These are phyloP conservation scores for Pugionium cornutum DNA, from an alignment of 345 rosid genomes.

Conservation along the genomic window DNA sequence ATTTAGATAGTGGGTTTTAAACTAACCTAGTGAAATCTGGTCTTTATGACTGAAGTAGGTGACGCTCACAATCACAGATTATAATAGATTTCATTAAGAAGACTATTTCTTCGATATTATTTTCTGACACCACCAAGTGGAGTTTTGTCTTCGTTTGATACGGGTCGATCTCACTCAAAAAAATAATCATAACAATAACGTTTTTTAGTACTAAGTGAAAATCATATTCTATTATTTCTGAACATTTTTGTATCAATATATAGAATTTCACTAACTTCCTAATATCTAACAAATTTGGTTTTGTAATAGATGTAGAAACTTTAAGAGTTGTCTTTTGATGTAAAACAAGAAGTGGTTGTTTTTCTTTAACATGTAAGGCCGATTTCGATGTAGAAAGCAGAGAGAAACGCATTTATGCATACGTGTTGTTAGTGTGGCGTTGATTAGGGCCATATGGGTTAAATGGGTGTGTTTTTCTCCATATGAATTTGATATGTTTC, in stretches of 20 bases:
- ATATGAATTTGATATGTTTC: conserved; percentile 1
- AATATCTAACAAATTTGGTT: too few relatives aligned
- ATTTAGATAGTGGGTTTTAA: not conserved
- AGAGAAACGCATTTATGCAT: conserved; percentile 10
- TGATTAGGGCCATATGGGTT: conserved; percentile 1
- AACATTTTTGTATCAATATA: too few relatives aligned
- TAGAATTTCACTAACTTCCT: too few relatives aligned
- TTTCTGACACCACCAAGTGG: not conserved
- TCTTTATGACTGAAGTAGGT: not conserved
- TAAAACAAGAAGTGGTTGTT: too few relatives aligned
- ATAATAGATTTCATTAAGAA: not conserved
- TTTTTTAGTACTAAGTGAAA: not conserved
- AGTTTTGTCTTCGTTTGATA: too few relatives aligned
- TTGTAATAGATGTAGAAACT: not conserved
- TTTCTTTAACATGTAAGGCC: not conserved
- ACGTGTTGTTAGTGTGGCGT: conserved; percentile 19
- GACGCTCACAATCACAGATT: not conserved
- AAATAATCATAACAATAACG: too few relatives aligned
- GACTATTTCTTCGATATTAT: not conserved
- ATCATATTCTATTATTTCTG: not conserved
- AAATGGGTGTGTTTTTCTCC: not conserved
- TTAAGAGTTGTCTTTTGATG: not conserved
- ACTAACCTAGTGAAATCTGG: not conserved
- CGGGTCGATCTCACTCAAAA: too few relatives aligned
- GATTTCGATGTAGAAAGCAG: conserved; percentile 1